These are phyloP conservation scores for Oryza coarctata DNA, from an alignment of 176 grass and related monocot genomes.

Conservation along the genomic window DNA sequence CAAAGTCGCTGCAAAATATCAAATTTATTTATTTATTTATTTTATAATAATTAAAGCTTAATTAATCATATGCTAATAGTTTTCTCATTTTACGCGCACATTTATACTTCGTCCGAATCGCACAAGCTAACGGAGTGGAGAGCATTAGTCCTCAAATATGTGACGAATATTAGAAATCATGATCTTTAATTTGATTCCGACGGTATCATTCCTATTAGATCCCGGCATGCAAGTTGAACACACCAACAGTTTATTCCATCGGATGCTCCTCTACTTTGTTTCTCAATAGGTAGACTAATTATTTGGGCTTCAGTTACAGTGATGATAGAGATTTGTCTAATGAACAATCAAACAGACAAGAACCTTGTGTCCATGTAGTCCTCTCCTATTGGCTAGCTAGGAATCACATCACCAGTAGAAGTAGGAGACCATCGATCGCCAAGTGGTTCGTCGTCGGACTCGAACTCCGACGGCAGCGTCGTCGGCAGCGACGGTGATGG, in stretches of 20 bases:
- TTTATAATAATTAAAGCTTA: no score
- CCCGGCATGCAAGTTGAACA: neutral
- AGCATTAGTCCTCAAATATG: conserved; percentile 8
- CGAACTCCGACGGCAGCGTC: neutral
- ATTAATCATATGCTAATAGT: no score
- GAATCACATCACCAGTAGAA: neutral
- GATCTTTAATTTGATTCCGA: conserved; percentile 13
- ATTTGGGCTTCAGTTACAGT: neutral
- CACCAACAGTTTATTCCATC: neutral
- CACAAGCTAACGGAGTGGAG: no score
- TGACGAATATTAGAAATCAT: conserved; percentile 30
- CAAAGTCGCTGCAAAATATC: no score
- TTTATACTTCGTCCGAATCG: no score
- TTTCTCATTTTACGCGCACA: no score
- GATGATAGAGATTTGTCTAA: neutral
- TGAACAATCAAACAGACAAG: neutral
- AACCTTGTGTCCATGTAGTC: neutral
- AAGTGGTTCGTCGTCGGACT: neutral
- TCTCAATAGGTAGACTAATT: neutral
- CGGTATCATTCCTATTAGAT: conserved; percentile 15
- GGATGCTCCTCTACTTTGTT: neutral
- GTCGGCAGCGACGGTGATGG: neutral
- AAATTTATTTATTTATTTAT: no score
- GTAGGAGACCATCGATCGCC: no score
- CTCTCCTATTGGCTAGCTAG: no score